Percentiles rank a stretch among this genome's conserved stretches.
Conservation (phyloP, 1,139 yeast species). For the Torulaspora globosa region DNA sequence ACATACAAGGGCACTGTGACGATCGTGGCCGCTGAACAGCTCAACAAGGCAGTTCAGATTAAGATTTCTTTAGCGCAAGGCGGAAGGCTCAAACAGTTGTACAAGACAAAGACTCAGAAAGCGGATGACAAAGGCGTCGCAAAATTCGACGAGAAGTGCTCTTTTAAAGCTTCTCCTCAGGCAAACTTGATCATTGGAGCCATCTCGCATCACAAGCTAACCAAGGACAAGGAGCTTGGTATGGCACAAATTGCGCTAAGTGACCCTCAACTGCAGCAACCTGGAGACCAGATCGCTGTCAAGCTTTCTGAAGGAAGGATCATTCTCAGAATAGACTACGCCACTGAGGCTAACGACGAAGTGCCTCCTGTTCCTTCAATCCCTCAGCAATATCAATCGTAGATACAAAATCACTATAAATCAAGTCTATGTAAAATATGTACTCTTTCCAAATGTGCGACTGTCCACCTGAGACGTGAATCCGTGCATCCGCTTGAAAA, state of each 20-base stretch:
- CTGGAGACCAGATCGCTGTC: conserved; percentile 31
- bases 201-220: conserved; percentile 67
- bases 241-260: conserved; percentile 40
- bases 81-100: conserved; percentile 54
- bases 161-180: conserved; percentile 62
- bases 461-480: not conserved
- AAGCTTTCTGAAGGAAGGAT: conserved; percentile 34
- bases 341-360: conserved; percentile 11
- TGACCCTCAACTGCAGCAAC: conserved; percentile 33
- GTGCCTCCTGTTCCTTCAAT: conserved; percentile 25
- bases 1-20: conserved; percentile 54
- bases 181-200: conserved; percentile 57
- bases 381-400: conserved; percentile 14
- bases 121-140: conserved; percentile 45
- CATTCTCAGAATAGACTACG: conserved; percentile 29
- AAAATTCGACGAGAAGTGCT: conserved; percentile 61
- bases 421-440: not conserved
- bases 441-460: not conserved
- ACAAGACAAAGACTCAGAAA: conserved; percentile 62
- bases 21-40: conserved; percentile 41
- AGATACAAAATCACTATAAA: not conserved
- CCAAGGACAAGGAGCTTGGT: conserved; percentile 65
- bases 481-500: not conserved
- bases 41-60: conserved; percentile 45
- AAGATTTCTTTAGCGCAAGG: conserved; percentile 51